Conservation (phyloP, 805 yeast species). For the Ogataea populi-albae region DNA sequence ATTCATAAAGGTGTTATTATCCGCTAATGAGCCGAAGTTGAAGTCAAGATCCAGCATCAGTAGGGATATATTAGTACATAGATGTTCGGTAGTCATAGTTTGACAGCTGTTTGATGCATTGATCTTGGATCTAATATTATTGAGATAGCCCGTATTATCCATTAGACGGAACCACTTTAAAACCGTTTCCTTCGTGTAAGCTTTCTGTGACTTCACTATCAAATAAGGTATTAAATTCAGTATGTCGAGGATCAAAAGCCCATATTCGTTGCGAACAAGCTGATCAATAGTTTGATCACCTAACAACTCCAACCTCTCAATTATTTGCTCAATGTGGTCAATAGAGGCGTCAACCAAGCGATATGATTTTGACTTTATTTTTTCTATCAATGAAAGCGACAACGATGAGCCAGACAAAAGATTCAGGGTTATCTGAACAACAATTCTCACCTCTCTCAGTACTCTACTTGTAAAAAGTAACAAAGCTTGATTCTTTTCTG, state of each 20-base stretch:
- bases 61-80: slow-evolving; percentile 48
- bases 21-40: slow-evolving; percentile 40
- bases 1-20: slow-evolving; percentile 38
- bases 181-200: slow-evolving; percentile 32
- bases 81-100: slow-evolving; percentile 37
- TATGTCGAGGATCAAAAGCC: slow-evolving; percentile 20
- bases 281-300: slow-evolving; percentile 12
- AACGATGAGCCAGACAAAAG: slow-evolving; percentile 30
- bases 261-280: slow-evolving; percentile 16
- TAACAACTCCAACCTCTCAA: slow-evolving; percentile 10
- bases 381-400: slow-evolving; percentile 38
- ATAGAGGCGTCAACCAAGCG: slow-evolving; percentile 34
- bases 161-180: slow-evolving; percentile 56
- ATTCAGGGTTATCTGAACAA: slow-evolving; percentile 42
- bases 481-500: slow-evolving; percentile 35
- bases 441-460: slow-evolving; percentile 49
- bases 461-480: slow-evolving; percentile 38
- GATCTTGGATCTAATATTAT: slow-evolving; percentile 24
- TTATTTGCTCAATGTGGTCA: slow-evolving; percentile 10
- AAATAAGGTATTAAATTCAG: slow-evolving; percentile 27
- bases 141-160: slow-evolving; percentile 29
- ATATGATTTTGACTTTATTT: slow-evolving; percentile 26
- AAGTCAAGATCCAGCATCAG: slow-evolving; percentile 56
- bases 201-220: slow-evolving; percentile 23
- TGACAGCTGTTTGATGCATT: slow-evolving; percentile 20